phyloP scores from a whole-genome alignment of 192 early-diverging fungal species.

The Lobosporangium transversale region DNA sequence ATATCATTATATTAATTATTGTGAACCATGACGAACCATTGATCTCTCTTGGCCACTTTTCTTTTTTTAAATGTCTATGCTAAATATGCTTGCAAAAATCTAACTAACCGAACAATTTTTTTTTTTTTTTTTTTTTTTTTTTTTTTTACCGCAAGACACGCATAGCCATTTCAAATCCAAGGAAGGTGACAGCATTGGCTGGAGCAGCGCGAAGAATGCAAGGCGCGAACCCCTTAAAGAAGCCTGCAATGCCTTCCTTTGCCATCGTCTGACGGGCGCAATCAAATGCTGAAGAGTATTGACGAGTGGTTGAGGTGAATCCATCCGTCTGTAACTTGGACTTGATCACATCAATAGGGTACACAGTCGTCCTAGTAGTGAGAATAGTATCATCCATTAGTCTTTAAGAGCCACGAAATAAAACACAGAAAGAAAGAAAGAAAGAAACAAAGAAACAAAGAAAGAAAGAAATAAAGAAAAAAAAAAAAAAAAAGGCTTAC shows the following conservation, averaged over 20 bases:
- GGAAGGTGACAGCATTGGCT: slow-evolving; percentile 93
- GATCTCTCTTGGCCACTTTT: no score
- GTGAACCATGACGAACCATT: no score
- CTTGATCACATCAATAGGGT: slow-evolving; percentile 95
- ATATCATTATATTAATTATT: no score
- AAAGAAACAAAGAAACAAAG: neutral
- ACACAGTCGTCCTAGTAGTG: slow-evolving; percentile 70
- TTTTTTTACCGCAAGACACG: slow-evolving; percentile 53
- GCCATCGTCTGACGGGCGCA: slow-evolving; percentile 81
- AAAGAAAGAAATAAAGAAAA: neutral
- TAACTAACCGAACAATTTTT: no score
- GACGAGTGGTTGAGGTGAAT: slow-evolving; percentile 69
- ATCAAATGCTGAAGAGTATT: slow-evolving; percentile 81
- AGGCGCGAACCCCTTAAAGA: slow-evolving; percentile 86
- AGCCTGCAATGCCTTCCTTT: slow-evolving; percentile 84
- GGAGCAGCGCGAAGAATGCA: slow-evolving; percentile 95
- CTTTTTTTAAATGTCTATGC: no score
- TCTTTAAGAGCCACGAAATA: neutral
- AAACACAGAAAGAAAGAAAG: neutral
- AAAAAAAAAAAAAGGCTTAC: slow-evolving; percentile 31
- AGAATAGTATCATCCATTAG: neutral
- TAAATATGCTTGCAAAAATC: no score
- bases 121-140: no score
- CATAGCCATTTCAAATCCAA: slow-evolving; percentile 76
- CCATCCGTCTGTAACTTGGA: slow-evolving; percentile 95